A percentile compares a stretch with the other conserved stretches of the same genome.
phyloP scores from a whole-genome alignment of 1,139 yeast species.

The Candida dubliniensis region DNA sequence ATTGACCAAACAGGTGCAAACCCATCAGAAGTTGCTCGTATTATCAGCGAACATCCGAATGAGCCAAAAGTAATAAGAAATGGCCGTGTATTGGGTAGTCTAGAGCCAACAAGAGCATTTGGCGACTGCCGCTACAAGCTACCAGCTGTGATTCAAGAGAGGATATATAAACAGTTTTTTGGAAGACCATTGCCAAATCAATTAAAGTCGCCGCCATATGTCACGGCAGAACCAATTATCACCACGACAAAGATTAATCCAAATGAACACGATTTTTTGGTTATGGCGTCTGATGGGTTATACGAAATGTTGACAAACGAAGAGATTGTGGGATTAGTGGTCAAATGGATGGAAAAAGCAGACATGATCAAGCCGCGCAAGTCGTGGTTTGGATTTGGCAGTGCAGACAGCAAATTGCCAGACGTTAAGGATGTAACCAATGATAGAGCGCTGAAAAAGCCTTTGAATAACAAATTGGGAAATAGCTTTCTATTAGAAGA shows the following conservation, averaged over 20 bases:
- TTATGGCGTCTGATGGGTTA: slow-evolving; percentile 92
- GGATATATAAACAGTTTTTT: slow-evolving; percentile 73
- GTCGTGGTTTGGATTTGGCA: slow-evolving; percentile 50
- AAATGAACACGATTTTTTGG: slow-evolving; percentile 76
- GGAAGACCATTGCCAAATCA: slow-evolving; percentile 81
- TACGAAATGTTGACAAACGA: slow-evolving; percentile 91
- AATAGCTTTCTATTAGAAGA: slow-evolving; percentile 65
- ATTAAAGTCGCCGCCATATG: slow-evolving; percentile 90
- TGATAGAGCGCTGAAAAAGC: slow-evolving; percentile 49
- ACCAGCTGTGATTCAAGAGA: slow-evolving; percentile 70
- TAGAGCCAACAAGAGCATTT: slow-evolving; percentile 95
- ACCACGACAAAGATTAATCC: slow-evolving; percentile 79
- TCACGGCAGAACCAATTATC: slow-evolving; percentile 93
- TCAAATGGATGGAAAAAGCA: slow-evolving; percentile 87
- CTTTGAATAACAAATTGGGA: slow-evolving; percentile 38
- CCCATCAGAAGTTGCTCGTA: slow-evolving; percentile 80
- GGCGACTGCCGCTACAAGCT: slow-evolving; percentile 95
- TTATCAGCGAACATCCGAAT: slow-evolving; percentile 85
- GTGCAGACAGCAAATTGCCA: slow-evolving; percentile 56
- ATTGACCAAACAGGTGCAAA: slow-evolving; percentile 95
- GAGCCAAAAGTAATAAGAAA: slow-evolving; percentile 81
- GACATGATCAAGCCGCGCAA: slow-evolving; percentile 60
- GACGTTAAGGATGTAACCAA: slow-evolving; percentile 61
- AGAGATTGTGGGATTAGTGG: slow-evolving; percentile 89
- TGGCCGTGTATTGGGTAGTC: slow-evolving; percentile 90